Evolutionary conservation across 2,329 filamentous ascomycete genomes (phyloP), one percentile per base, ranked within the genome.

Genomic region (Penicillium sp.): DNA sequence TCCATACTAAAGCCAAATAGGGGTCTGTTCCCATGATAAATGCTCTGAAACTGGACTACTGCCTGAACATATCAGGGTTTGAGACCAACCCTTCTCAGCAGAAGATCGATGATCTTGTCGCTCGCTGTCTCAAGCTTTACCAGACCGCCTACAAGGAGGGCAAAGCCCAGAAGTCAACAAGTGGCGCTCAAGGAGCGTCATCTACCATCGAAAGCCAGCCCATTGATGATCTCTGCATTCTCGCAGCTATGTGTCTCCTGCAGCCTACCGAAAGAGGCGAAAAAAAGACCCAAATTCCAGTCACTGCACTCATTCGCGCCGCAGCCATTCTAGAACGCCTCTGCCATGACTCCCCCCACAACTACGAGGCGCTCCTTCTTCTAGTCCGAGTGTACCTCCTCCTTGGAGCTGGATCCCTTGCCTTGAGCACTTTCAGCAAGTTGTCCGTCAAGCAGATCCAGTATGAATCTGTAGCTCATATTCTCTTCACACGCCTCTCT

Each of bases 391-490:
- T 81, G 28, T 81, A 80, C 58, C 68, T 79, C 26, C 71, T 77
- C 48, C 66, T 82, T 11, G 81, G 81, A 22, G 76, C 78, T 30
- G 76, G 79, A 7, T 81, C 80, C 30, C 72, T 80, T 19, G 80
- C 81, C n/a, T 68, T 82, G 64, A 76, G 73, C 43, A 75, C 73
- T 11, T 82, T 82, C 66, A 71, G 73, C 61, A 78, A 76, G 59
- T 74, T 83, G 19, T 79, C 78, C 16, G 73, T 82, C 54, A 83
- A 82, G 65, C 80, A 83, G 56, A 65, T 82, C 60, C 81, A 83
- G 66, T 80, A 76, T 64, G 80, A 82, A 64, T 79, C 77, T 19
- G 76, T 82, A 48, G 77, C 79, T 6, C 80, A 82, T 68, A 76
- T 80, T 43, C 68, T 82, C 13, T 79, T 80, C 63, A 81, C 80